A percentile compares a stretch with the other conserved stretches of the same genome.
Conservation (phyloP, 2,329 filamentous ascomycete genomes). For the Claviceps arundinis region DNA sequence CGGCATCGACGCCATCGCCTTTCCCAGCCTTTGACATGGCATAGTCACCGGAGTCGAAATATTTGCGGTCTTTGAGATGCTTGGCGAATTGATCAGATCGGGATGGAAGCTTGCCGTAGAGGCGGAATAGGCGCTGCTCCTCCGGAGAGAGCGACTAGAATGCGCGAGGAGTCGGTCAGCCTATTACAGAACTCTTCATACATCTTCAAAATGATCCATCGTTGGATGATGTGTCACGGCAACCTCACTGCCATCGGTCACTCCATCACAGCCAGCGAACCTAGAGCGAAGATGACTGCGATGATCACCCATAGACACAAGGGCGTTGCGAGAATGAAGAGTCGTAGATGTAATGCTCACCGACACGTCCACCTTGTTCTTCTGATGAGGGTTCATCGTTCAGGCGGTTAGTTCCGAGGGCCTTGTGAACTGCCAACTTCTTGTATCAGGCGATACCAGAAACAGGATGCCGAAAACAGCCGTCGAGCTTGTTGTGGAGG, state of each 20-base stretch:
- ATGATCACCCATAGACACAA: not conserved
- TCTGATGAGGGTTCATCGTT: conserved; percentile 88
- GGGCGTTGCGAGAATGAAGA: not conserved
- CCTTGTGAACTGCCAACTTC: not conserved
- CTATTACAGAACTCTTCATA: not conserved
- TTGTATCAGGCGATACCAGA: not conserved
- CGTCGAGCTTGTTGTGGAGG: not conserved
- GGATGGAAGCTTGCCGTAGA: conserved; percentile 95
- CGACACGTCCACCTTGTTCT: conserved; percentile 95
- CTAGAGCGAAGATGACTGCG: not conserved
- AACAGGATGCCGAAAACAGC: not conserved
- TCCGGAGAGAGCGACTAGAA: conserved; percentile 76
- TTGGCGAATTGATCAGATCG: conserved; percentile 95
- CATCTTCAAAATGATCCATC: not conserved
- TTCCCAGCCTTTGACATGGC: conserved; percentile 96
- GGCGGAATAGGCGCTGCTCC: conserved; percentile 89
- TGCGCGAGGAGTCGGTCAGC: not conserved
- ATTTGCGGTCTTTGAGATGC: conserved; percentile 98
- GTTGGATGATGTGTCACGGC: not conserved
- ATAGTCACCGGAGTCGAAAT: conserved; percentile 94
- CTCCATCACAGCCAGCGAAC: not conserved
- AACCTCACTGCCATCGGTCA: no score
- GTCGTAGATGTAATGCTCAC: conserved; percentile 42
- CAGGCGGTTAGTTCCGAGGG: not conserved
- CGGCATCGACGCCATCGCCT: conserved; percentile 84